Evolutionary conservation across 2,329 filamentous ascomycete species (phyloP).

Genomic region (Hypoxylon sp.): DNA sequence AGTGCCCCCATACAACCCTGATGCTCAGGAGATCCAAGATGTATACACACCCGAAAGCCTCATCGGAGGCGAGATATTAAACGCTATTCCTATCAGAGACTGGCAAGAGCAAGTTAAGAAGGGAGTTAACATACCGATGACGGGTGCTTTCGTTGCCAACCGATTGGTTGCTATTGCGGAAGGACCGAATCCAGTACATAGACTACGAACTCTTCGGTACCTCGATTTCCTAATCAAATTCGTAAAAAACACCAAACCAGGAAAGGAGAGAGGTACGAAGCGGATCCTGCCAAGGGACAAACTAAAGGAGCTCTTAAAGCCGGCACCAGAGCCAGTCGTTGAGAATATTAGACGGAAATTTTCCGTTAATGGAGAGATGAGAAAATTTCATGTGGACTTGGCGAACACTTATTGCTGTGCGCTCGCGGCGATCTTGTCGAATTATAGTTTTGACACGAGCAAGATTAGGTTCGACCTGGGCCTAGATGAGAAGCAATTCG

Average conservation of each 20-base stretch:
- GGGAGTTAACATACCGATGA: constrained; percentile 69
- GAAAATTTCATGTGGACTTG: constrained; percentile 80
- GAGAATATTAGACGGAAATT: constrained; percentile 80
- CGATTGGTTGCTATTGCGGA: constrained; percentile 70
- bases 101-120: constrained; percentile 79
- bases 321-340: constrained; percentile 73
- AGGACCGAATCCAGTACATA: constrained; percentile 67
- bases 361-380: constrained; percentile 73
- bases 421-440: constrained; percentile 79
- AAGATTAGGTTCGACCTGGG: constrained; percentile 80
- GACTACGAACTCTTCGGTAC: constrained; percentile 73
- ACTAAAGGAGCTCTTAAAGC: constrained; percentile 69
- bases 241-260: constrained; percentile 63
- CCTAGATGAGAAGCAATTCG: constrained; percentile 79
- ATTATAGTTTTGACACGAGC: constrained; percentile 79
- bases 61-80: constrained; percentile 77
- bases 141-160: constrained; percentile 75
- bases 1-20: constrained; percentile 77
- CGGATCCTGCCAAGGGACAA: constrained; percentile 74
- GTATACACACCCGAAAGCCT: constrained; percentile 79
- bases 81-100: constrained; percentile 77
- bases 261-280: constrained; percentile 63
- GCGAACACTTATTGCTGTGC: constrained; percentile 81
- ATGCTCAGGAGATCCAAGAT: constrained; percentile 77
- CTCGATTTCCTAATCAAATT: constrained; percentile 71